These are phyloP conservation scores for Aspergillus alliaceus DNA, from an alignment of 2,329 filamentous ascomycete species.

Conservation along the genomic window DNA sequence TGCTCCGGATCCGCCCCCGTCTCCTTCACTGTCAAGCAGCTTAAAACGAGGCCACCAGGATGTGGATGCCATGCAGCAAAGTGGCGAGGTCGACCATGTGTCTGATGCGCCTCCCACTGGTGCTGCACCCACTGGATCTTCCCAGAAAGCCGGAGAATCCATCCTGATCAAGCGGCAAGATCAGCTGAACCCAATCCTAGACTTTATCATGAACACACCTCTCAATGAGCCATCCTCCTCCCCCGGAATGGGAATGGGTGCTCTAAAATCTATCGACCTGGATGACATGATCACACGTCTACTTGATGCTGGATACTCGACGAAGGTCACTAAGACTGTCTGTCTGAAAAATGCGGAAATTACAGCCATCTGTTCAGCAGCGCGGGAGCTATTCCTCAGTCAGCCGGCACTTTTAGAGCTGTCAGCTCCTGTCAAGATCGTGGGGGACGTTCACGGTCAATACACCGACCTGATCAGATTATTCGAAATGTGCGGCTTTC, in stretches of 20 bases:
- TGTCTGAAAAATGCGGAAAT: constrained; percentile 98
- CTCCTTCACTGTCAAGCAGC: constrained; percentile 76
- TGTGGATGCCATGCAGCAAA: constrained; percentile 76
- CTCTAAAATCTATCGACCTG: constrained; percentile 88
- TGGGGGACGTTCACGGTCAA: constrained; percentile 94
- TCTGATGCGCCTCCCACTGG: constrained; percentile 83
- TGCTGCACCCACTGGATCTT: constrained; percentile 52
- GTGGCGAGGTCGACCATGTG: constrained; percentile 89
- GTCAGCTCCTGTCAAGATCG: constrained; percentile 94
- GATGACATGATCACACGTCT: constrained; percentile 97
- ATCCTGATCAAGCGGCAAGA: constrained; percentile 83
- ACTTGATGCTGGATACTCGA: constrained; percentile 89
- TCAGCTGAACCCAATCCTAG: constrained; percentile 65
- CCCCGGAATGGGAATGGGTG: constrained; percentile 75
- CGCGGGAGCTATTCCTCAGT: constrained; percentile 82
- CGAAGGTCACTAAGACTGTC: constrained; percentile 96
- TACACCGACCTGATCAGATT: constrained; percentile 94
- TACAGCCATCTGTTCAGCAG: constrained; percentile 84
- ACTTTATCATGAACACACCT: constrained; percentile 47
- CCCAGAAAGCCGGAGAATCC: constrained; percentile 76
- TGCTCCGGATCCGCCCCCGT: constrained; percentile 70
- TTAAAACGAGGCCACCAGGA: constrained; percentile 73
- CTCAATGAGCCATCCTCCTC: constrained; percentile 45
- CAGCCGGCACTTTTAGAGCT: constrained; percentile 92
- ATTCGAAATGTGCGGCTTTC: constrained; percentile 98